phyloP scores from a whole-genome alignment of 2,329 filamentous ascomycete genomes.

The Trichoderma atrobrunneum region DNA sequence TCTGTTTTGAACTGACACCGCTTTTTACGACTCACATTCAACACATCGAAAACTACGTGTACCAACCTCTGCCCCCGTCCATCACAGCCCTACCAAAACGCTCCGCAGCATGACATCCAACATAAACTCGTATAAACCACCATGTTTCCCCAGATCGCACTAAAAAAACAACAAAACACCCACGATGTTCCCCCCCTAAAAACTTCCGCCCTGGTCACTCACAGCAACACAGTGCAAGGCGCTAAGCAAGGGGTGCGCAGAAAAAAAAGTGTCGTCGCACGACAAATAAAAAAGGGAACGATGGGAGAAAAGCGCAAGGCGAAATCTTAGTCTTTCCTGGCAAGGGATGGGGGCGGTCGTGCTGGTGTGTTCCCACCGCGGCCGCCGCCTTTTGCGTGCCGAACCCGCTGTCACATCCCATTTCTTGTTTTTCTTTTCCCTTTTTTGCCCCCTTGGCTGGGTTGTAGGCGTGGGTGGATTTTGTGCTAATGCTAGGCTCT shows the following conservation, averaged over 20 bases:
- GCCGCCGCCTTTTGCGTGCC: not conserved
- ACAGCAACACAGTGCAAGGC: slow-evolving; percentile 13
- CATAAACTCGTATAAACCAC: not conserved
- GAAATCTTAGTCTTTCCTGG: not conserved
- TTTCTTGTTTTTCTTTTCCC: not conserved
- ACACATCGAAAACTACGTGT: not conserved
- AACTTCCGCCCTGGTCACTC: not conserved
- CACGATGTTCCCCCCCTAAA: not conserved
- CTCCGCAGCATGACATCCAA: not conserved
- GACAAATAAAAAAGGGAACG: not conserved
- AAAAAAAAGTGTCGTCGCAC: not conserved
- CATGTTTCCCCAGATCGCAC: not conserved
- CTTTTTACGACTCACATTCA: not conserved
- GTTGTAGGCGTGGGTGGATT: not conserved
- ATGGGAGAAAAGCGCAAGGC: not conserved
- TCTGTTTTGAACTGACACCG: fast-evolving
- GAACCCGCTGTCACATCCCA: slow-evolving; percentile 9
- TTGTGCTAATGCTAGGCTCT: not conserved
- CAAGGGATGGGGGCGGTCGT: not conserved
- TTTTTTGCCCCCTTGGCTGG: not conserved
- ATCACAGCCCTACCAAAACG: not conserved
- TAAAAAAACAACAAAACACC: not conserved
- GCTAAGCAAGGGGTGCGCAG: slow-evolving; percentile 12
- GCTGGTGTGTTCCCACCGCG: not conserved
- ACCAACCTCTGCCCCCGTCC: not conserved